phyloP scores from a whole-genome alignment of 257 asterid species.

The Salvia miltiorrhiza region DNA sequence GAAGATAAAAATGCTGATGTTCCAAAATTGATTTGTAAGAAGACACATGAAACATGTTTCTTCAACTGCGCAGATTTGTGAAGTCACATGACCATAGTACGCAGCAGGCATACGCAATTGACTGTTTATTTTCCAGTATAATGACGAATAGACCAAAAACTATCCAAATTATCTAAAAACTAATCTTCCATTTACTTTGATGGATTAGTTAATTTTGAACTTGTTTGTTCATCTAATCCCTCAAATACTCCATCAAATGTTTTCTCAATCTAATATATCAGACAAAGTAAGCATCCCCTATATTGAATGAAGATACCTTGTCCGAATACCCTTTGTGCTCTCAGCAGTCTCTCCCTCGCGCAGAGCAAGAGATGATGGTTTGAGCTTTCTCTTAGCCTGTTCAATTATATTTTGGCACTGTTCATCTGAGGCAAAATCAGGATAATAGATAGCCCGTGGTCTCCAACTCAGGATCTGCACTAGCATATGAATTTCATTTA shows the following conservation, averaged over 20 bases:
- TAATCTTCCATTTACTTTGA: too few species aligned
- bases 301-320: constrained; percentile 49
- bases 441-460: constrained; percentile 78
- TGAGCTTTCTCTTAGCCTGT: constrained; percentile 52
- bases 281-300: too few species aligned
- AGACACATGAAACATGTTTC: neutral
- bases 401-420: constrained; percentile 63
- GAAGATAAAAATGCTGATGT: neutral
- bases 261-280: too few species aligned
- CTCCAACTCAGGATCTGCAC: constrained; percentile 79
- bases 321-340: constrained; percentile 71
- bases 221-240: too few species aligned
- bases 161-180: neutral
- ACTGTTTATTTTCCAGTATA: neutral
- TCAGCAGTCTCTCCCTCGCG: constrained; percentile 81
- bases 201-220: too few species aligned
- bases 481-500: neutral
- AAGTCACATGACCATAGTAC: neutral
- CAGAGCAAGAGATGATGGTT: constrained; percentile 70
- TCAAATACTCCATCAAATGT: too few species aligned
- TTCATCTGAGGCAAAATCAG: constrained; percentile 69
- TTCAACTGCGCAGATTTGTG: neutral
- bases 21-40: neutral
- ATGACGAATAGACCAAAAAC: neutral
- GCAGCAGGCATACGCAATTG: neutral